phyloP scores from a whole-genome alignment of 2,329 filamentous ascomycete species.

The Ophiostoma montium region DNA sequence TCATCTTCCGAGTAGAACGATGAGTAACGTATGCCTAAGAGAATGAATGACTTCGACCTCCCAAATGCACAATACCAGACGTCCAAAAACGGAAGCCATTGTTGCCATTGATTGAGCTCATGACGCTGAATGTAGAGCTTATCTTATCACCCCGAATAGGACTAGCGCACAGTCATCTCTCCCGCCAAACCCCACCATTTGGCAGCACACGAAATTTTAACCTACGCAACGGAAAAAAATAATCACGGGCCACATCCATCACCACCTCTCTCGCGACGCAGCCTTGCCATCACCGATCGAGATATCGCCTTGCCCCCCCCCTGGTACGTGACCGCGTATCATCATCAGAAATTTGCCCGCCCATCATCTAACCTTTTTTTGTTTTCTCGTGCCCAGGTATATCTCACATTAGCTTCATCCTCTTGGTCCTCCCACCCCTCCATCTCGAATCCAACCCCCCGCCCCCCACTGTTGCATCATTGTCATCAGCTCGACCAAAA shows the following conservation, averaged over 20 bases:
- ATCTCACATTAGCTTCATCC: not conserved
- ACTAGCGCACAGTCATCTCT: slow-evolving; percentile 11
- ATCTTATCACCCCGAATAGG: slow-evolving; percentile 10
- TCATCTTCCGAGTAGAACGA: too few species aligned
- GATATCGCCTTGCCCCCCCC: not conserved
- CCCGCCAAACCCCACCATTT: slow-evolving; percentile 11
- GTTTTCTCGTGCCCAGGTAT: not conserved
- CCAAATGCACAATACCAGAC: too few species aligned
- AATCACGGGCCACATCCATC: slow-evolving; percentile 8
- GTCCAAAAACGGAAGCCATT: too few species aligned
- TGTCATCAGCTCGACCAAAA: not conserved
- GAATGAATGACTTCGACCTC: too few species aligned
- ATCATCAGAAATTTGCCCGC: not conserved
- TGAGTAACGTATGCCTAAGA: too few species aligned
- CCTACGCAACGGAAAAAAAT: slow-evolving; percentile 8
- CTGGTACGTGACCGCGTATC: not conserved
- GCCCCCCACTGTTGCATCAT: not conserved
- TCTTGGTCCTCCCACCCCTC: not conserved
- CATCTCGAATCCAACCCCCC: not conserved
- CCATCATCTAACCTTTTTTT: not conserved
- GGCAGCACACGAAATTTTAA: slow-evolving; percentile 14
- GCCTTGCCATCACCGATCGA: slow-evolving; percentile 6
- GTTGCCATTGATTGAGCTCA: not conserved
- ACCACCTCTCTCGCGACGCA: slow-evolving; percentile 6
- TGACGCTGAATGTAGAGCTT: not conserved